Evolutionary conservation across 257 asterid species (phyloP).

Genomic region (Solanum piurae): DNA sequence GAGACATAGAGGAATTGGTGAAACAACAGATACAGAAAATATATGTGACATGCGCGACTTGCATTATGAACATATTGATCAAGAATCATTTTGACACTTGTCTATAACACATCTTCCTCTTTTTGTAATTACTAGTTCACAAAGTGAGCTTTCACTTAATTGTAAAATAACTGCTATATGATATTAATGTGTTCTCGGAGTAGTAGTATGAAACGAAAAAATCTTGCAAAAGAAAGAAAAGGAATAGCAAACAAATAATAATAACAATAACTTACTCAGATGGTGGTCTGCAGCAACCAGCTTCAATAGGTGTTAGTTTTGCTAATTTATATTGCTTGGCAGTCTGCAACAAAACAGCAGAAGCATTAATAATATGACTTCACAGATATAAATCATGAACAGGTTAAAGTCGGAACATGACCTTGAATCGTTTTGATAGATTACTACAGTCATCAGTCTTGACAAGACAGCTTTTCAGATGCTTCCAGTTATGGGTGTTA

Average conservation of each 20-base stretch:
- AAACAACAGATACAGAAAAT: not conserved
- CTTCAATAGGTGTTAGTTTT: slow-evolving; percentile 75
- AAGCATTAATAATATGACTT: not conserved
- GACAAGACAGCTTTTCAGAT: slow-evolving; percentile 76
- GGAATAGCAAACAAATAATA: not conserved
- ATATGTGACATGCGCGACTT: not conserved
- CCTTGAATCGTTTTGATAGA: slow-evolving; percentile 68
- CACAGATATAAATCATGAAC: not conserved
- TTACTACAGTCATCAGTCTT: slow-evolving; percentile 63
- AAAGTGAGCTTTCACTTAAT: not conserved
- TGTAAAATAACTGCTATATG: not conserved
- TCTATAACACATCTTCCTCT: not conserved
- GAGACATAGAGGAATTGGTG: not conserved
- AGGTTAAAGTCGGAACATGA: slow-evolving; percentile 3
- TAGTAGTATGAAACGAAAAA: not conserved
- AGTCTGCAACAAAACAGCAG: slow-evolving; percentile 32
- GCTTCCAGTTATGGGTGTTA: slow-evolving; percentile 65
- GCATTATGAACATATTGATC: not conserved
- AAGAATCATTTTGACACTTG: not conserved
- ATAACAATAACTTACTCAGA: slow-evolving; percentile 45
- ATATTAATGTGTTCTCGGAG: not conserved
- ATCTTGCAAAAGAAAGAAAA: not conserved
- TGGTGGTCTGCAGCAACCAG: slow-evolving; percentile 95
- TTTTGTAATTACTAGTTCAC: not conserved
- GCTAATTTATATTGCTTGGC: slow-evolving; percentile 51